Evolutionary conservation across 2,329 filamentous ascomycete genomes (phyloP).

Genomic region (Colletotrichum tanaceti): DNA sequence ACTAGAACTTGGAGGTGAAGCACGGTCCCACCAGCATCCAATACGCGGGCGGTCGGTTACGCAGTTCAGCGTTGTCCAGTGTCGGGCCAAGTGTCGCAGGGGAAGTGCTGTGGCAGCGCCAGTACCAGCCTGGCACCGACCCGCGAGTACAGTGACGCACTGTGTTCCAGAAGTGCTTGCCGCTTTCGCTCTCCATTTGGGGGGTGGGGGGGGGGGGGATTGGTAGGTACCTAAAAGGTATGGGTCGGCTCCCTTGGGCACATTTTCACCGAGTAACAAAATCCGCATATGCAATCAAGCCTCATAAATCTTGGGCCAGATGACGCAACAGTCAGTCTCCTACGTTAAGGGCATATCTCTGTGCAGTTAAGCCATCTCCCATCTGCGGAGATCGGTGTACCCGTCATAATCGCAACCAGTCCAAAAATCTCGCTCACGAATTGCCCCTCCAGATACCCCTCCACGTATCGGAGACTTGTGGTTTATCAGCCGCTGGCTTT

Average conservation of each 20-base stretch:
- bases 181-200: constrained; percentile 35
- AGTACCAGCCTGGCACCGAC: constrained; percentile 1
- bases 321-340: constrained; percentile 26
- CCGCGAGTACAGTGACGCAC: constrained; percentile 12
- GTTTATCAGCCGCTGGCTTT: constrained; percentile 37
- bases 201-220: no score
- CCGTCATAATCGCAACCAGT: constrained; percentile 6
- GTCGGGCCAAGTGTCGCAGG: constrained; percentile 36
- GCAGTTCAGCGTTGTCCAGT: constrained; percentile 30
- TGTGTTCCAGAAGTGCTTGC: constrained; percentile 22
- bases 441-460: constrained; percentile 39
- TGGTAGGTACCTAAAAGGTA: no score
- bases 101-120: constrained; percentile 23
- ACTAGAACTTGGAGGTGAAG: constrained; percentile 41
- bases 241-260: constrained; percentile 6
- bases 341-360: not conserved
- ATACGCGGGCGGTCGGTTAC: constrained; percentile 36
- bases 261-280: constrained; percentile 5
- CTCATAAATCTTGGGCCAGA: constrained; percentile 26
- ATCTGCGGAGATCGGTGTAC: constrained; percentile 16
- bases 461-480: constrained; percentile 38
- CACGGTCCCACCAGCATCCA: constrained; percentile 37
- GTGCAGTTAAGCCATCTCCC: constrained; percentile 9
- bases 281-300: constrained; percentile 15
- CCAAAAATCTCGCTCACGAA: constrained; percentile 38